phyloP scores from a whole-genome alignment of 805 yeast species.

The Candida loeiensis region DNA sequence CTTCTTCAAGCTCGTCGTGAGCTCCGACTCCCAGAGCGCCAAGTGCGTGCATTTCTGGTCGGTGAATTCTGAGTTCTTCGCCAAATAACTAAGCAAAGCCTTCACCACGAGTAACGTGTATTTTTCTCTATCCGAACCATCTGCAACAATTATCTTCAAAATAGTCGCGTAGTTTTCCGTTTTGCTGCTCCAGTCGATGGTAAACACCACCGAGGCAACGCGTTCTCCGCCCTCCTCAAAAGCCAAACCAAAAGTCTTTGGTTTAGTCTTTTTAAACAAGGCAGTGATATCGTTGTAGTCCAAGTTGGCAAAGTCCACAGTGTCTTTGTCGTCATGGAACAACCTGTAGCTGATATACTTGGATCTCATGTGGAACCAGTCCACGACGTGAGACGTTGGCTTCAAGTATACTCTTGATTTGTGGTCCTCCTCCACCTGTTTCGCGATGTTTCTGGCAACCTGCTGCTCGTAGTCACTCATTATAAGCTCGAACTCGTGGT shows the following conservation, averaged over 20 bases:
- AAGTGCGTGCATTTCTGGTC: constrained; percentile 16
- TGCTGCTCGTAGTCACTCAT: constrained; percentile 20
- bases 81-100: constrained; percentile 15
- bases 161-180: constrained; percentile 24
- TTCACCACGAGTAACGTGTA: constrained; percentile 15
- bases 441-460: constrained; percentile 16
- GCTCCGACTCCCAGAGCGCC: constrained; percentile 35
- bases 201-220: constrained; percentile 36
- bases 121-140: constrained; percentile 16
- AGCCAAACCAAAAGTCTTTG: constrained; percentile 32
- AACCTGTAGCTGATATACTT: constrained; percentile 28
- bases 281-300: constrained; percentile 16
- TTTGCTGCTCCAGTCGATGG: constrained; percentile 30
- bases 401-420: constrained; percentile 27
- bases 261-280: constrained; percentile 23
- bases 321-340: constrained; percentile 14
- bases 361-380: constrained; percentile 43
- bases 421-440: constrained; percentile 25
- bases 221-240: constrained; percentile 16
- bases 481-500: constrained; percentile 28
- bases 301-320: constrained; percentile 18
- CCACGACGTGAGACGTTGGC: constrained; percentile 27
- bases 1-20: constrained; percentile 14
- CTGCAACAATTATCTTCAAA: constrained; percentile 24
- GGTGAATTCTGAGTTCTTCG: constrained; percentile 10